A percentile compares a stretch with the other conserved stretches of the same genome.
Evolutionary conservation across 2,329 filamentous ascomycete species (phyloP).

Genomic region (Talaromyces pinophilus): DNA sequence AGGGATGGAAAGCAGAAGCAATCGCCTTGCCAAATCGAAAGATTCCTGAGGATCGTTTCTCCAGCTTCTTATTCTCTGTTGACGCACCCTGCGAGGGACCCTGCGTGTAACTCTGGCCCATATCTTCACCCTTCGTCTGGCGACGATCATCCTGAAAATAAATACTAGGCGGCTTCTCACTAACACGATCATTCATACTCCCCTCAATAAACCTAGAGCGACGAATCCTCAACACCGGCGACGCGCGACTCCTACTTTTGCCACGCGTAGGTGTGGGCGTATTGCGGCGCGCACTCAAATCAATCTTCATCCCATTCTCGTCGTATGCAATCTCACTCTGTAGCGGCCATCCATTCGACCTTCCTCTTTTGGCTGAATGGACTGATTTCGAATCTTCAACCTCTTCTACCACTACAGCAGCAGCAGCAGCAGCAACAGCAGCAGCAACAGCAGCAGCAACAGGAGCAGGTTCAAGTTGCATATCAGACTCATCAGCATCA

Average conservation of each 20-base stretch:
- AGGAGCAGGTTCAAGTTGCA: not conserved
- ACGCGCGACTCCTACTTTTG: not conserved
- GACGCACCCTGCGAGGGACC: constrained; percentile 24
- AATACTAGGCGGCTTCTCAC: constrained; percentile 67
- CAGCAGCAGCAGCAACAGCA: not conserved
- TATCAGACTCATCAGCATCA: constrained; percentile 34
- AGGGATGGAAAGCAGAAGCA: constrained; percentile 56
- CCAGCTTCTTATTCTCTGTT: constrained; percentile 25
- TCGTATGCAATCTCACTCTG: constrained; percentile 25
- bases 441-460: not conserved
- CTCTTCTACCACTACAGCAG: not conserved
- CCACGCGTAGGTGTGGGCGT: constrained; percentile 23
- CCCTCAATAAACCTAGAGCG: constrained; percentile 73
- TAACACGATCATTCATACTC: constrained; percentile 81
- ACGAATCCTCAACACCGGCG: constrained; percentile 42
- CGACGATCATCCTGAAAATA: constrained; percentile 55
- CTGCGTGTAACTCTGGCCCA: constrained; percentile 23
- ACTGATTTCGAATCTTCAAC: constrained; percentile 15
- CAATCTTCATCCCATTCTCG: constrained; percentile 24
- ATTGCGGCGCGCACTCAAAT: not conserved
- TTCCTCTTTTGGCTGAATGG: constrained; percentile 46
- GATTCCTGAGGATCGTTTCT: constrained; percentile 48
- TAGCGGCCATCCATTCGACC: constrained; percentile 50
- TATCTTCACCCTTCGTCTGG: not conserved
- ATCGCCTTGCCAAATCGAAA: constrained; percentile 59